Evolutionary conservation across 768 basidiomycete genomes (phyloP).

Genomic region (Lactifluus pinguis): DNA sequence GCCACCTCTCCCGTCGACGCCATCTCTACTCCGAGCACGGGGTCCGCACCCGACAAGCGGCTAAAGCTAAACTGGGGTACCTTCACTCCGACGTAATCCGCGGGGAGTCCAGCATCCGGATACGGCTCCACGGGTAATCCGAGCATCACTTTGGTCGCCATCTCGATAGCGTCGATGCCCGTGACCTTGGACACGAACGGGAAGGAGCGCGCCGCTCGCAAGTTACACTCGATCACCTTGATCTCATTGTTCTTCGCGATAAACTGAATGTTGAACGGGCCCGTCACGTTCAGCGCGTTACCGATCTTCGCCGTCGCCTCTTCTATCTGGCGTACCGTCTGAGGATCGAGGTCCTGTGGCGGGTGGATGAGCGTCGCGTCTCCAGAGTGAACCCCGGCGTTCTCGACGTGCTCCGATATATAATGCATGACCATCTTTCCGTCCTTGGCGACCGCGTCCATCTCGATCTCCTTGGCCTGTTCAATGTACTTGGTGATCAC

Average conservation of each 20-base stretch:
- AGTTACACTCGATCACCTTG: constrained; percentile 99
- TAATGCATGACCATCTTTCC: constrained; percentile 99
- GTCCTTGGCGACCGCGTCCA: constrained; percentile 96
- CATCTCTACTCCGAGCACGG: constrained; percentile 98
- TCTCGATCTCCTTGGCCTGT: constrained; percentile 99
- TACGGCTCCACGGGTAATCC: constrained; percentile 83
- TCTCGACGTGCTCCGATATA: constrained; percentile 98
- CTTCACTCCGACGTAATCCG: constrained; percentile 97
- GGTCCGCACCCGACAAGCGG: constrained; percentile 92
- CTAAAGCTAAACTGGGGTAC: constrained; percentile 99
- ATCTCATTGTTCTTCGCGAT: constrained; percentile 99
- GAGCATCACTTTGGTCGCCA: constrained; percentile 99
- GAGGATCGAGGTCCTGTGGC: constrained; percentile 96
- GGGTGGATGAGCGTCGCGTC: constrained; percentile 98
- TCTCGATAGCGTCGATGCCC: constrained; percentile 94
- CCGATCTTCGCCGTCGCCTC: constrained; percentile 97
- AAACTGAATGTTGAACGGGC: constrained; percentile 99
- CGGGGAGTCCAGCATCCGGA: constrained; percentile 77
- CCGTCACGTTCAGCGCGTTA: constrained; percentile 94
- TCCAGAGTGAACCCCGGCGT: constrained; percentile 97
- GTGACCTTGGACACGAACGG: constrained; percentile 99
- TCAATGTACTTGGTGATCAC: constrained; percentile 99
- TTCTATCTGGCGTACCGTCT: constrained; percentile 92
- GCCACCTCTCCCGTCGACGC: constrained; percentile 99
- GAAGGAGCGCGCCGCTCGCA: constrained; percentile 95